Evolutionary conservation across 164 flowering plant genomes (phyloP), one percentile per base, ranked within the genome.

Genomic region (Cinnamomum chago): DNA sequence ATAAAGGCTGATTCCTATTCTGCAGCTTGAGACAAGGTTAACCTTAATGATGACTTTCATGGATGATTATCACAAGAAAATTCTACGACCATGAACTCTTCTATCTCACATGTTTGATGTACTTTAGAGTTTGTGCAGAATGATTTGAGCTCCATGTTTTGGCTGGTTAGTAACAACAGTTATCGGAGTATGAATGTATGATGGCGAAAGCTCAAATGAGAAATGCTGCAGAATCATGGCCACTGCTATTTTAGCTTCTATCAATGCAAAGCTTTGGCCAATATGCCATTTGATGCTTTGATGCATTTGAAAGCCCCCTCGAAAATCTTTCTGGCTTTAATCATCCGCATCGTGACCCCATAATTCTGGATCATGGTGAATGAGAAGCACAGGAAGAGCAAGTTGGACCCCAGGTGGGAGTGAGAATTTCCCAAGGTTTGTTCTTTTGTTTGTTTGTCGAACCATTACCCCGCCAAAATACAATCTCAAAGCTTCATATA

Each of bases 311-410:
- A 50, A 76, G 18, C 22, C 78, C 78, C 0, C 28, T 33, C 27
- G 62, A 27, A 25, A 71, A 70, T 50, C 78, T 50, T 15, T 70
- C 74, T 18, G 78, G 78, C 6, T 71, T 64, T 74, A 76, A 76
- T n/a, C 74, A 6, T 64, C 74, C 55, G 78, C 78, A 70, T 76
- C 78, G 3, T 76, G 33, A 6, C 78, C 78, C 78, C 78, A 76
- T 18, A 70, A 35, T 65, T 51, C 74, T 27, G 55, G 68, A 65
- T 71, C 74, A 28, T 51, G 78, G 52, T 76, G 78, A 40, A 76
- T 71, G 20, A 76, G 73, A 40, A 70, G 2, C 2, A n/a, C 33
- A 2, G 70, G 78, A 51, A 71, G 40, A 14, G 65, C 60, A 17
- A 76, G 60, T n/a, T 71, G 70, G 23, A 76, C 70, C 20, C 70